phyloP scores from a whole-genome alignment of 352 stramenopile species.

The Phytophthora foliorum region DNA sequence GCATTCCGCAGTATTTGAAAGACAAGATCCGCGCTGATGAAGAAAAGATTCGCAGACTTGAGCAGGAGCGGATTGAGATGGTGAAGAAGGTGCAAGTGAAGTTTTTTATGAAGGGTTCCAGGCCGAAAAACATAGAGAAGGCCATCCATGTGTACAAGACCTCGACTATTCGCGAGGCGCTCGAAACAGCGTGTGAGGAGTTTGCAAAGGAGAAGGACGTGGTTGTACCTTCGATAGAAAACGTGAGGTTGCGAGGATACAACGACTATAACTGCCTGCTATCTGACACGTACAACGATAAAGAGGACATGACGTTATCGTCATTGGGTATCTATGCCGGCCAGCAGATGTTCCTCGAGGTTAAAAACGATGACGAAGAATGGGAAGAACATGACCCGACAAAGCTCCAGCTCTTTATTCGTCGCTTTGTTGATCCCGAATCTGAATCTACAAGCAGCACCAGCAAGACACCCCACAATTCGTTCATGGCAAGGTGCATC shows the following conservation, averaged over 20 bases:
- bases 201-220: conserved; percentile 70
- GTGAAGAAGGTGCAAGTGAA: conserved; percentile 82
- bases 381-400: conserved; percentile 75
- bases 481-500: conserved; percentile 62
- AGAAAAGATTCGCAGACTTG: conserved; percentile 58
- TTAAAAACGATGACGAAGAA: conserved; percentile 64
- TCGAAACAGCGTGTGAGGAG: conserved; percentile 52
- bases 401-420: conserved; percentile 80
- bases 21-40: conserved; percentile 77
- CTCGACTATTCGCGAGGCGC: conserved; percentile 64
- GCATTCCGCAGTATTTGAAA: conserved; percentile 75
- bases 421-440: conserved; percentile 56
- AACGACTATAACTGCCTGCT: conserved; percentile 83
- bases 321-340: conserved; percentile 75
- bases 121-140: conserved; percentile 76
- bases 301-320: conserved; percentile 63
- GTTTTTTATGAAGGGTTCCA: conserved; percentile 82
- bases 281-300: conserved; percentile 68
- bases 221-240: conserved; percentile 56
- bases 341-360: conserved; percentile 79
- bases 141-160: conserved; percentile 82
- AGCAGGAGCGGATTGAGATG: conserved; percentile 77
- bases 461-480: conserved; percentile 11
- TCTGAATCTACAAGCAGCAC: not conserved
- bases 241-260: conserved; percentile 75